Base-by-base conservation (phyloP, 2,329 filamentous ascomycete species). In the Colletotrichum cuscutae region DNA sequence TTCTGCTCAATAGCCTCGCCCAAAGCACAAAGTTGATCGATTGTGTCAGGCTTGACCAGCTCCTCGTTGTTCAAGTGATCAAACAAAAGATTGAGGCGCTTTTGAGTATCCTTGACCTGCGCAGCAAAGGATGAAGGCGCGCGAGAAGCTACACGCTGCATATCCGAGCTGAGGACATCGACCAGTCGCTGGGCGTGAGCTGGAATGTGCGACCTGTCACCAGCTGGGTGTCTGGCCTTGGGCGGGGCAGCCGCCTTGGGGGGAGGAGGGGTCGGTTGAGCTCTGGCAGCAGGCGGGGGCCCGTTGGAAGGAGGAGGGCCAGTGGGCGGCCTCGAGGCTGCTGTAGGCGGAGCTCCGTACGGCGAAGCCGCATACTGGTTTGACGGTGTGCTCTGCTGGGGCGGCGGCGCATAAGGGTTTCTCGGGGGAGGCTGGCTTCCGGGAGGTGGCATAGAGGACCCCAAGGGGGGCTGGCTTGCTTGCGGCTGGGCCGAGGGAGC, bases 51-150 rank as follows among this genome's bases (percentile, higher is more conserved):
- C 84, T 93, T 94, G 67, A 98, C 87, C 53, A 98, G 86, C 79
- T 98, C 95, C 79, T 95, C 93, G 76, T 98, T 98, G 88, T 98
- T 99, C 59, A 99, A 87, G 82, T 98, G 95, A 80, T 99, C 96
- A 81, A 98, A 98, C n/a, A 99, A 86, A 62, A 98, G 92, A 78
- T 94, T 94, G 72, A 99, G 88, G 32, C 97, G 92, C 84, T 98
- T 98, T 81, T 98, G 94, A 2, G 95, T 97, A 81, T 98, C 97
- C 78, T 95, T 94, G 24, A 99, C 95, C 81, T 98, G 95, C 15
- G 92, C 89, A 75, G 94, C 92, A 84, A 97, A 98, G 19, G 92
- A 92, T n/a, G 92, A 87, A 22, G 97, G 97, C 0, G 97, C 97
- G 77, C 94, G 93, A 37, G 91, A 85, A 72, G 95, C 95, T 68